Evolutionary conservation across 2,329 filamentous ascomycete genomes (phyloP), one percentile per base, ranked within the genome.

Genomic region (Thyridium curvatum): DNA sequence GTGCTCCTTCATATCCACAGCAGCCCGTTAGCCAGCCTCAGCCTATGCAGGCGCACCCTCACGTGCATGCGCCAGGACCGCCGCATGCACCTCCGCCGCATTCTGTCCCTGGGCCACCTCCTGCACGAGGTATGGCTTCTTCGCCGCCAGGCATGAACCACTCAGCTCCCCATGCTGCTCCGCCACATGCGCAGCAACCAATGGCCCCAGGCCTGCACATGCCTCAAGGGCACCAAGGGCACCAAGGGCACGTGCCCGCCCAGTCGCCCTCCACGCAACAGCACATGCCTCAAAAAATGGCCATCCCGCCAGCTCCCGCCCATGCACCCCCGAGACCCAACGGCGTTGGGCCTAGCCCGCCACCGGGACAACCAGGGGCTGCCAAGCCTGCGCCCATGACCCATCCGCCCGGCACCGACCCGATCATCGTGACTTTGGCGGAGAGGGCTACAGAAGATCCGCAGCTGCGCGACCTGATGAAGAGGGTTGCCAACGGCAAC

Each of bases 51-150:
- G n/a, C n/a, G 32, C 38, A 18, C 43, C 39, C 12, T 32, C 48
- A 13, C 41, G 41, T 12, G 34, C 47, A 14, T 34, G 41, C 16
- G 18, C 42, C 16, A 26, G 21, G 21, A 91, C 91, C n/a, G 91
- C 91, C 31, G 90, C 77, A 62, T 97, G 93, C 47, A 97, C 97
- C 73, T 98, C 93, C n/a, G 91, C 91, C 35, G 87, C 88, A 61
- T 96, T 97, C 78, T 97, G 97, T 54, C 93, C 91, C 66, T 97
- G 91, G 44, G 93, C 93, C 28, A 95, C 72, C 79, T 10, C 21
- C 21, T 10, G 6, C 21, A 26, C 6, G 21, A 26, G 21, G 21
- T 10, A 26, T 26, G 21, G 21, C 21, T 26, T 26, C 21, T 26
- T 26, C 21, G 21, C 21, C 21, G 21, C 21, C 21, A 26, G 21